Evolutionary conservation across 2,329 filamentous ascomycete species (phyloP).

Genomic region (Hypoxylon sp.): DNA sequence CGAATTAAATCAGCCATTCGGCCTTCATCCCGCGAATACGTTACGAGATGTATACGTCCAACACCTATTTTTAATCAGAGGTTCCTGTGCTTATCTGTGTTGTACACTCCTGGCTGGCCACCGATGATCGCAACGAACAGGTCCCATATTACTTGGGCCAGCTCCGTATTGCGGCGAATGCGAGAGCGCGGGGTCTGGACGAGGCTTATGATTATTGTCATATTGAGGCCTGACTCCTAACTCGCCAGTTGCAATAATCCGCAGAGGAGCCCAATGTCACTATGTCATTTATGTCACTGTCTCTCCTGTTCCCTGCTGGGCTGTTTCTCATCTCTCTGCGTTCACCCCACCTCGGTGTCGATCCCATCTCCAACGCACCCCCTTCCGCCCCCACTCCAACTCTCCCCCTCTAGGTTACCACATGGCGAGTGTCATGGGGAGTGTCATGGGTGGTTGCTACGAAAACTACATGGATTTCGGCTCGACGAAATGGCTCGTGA

Average conservation of each 20-base stretch:
- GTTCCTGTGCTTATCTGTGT: conserved; percentile 38
- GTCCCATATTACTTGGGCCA: conserved; percentile 36
- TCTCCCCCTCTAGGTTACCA: conserved; percentile 49
- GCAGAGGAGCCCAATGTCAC: conserved; percentile 52
- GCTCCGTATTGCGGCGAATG: conserved; percentile 47
- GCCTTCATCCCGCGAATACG: conserved; percentile 20
- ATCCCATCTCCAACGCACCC: conserved; percentile 50
- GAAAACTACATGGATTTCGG: conserved; percentile 41
- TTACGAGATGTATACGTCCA: conserved; percentile 36
- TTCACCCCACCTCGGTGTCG: conserved; percentile 49
- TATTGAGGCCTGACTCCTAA: conserved; percentile 51
- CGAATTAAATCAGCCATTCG: conserved; percentile 30
- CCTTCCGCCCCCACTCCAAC: conserved; percentile 48
- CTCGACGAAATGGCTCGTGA: conserved; percentile 50
- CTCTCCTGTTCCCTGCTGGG: conserved; percentile 15
- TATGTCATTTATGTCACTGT: conserved; percentile 30
- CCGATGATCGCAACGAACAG: conserved; percentile 44
- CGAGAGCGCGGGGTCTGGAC: conserved; percentile 45
- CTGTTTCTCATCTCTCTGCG: conserved; percentile 43
- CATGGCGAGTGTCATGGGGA: conserved; percentile 54
- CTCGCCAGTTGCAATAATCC: conserved; percentile 51
- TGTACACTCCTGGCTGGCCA: conserved; percentile 39
- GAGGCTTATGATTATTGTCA: conserved; percentile 49
- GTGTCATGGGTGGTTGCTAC: conserved; percentile 48
- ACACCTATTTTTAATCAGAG: conserved; percentile 29